Evolutionary conservation across 2,329 filamentous ascomycete species (phyloP).

Genomic region (Aspergillus uvarum): DNA sequence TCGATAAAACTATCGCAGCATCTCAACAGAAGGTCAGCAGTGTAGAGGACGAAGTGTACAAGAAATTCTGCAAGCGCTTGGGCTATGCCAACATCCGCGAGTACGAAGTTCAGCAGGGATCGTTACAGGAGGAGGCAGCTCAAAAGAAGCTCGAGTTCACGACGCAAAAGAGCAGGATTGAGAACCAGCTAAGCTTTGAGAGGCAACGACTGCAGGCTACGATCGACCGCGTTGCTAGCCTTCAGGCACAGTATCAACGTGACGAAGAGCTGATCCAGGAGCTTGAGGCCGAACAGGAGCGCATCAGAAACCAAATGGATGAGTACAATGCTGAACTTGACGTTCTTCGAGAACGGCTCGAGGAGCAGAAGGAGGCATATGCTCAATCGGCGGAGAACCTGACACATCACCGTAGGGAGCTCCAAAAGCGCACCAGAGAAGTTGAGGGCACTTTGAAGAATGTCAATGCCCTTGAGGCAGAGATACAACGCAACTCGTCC

Average conservation of each 20-base stretch:
- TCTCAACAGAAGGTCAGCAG: conserved; percentile 67
- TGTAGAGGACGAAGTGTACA: conserved; percentile 87
- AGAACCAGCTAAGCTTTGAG: conserved; percentile 62
- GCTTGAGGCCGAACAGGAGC: conserved; percentile 70
- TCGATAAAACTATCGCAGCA: conserved; percentile 56
- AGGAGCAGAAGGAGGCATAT: conserved; percentile 66
- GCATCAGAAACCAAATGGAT: conserved; percentile 71
- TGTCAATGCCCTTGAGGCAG: conserved; percentile 76
- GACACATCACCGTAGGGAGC: conserved; percentile 72
- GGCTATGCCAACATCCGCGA: conserved; percentile 87
- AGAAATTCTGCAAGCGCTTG: conserved; percentile 78
- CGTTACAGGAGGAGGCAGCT: conserved; percentile 82
- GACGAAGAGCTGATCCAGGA: conserved; percentile 68
- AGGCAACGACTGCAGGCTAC: conserved; percentile 72
- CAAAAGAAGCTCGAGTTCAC: conserved; percentile 86
- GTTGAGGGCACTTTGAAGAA: conserved; percentile 74
- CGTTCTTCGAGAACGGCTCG: conserved; percentile 69
- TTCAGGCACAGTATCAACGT: conserved; percentile 66
- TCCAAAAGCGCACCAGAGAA: conserved; percentile 80
- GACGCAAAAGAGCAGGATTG: conserved; percentile 66
- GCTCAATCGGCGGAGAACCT: conserved; percentile 72
- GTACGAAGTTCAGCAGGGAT: conserved; percentile 91
- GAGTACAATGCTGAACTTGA: conserved; percentile 74
- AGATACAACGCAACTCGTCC: conserved; percentile 80
- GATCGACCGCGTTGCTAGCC: conserved; percentile 64